Conservation (phyloP, 2,329 filamentous ascomycete genomes). For the Aspergillus brasiliensis region DNA sequence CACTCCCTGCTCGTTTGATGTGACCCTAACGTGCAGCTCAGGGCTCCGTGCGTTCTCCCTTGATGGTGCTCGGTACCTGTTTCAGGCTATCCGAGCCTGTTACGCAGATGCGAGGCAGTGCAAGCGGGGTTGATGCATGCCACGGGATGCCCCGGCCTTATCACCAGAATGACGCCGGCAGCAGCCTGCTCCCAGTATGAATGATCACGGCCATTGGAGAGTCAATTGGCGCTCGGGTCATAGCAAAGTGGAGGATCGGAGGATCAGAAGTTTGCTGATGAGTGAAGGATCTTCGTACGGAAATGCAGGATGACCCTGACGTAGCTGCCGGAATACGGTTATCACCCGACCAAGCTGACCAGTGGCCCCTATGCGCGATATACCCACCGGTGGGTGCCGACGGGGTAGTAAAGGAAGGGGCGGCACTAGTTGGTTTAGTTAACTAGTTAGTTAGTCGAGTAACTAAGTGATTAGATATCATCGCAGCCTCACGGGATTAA, state of each 20-base stretch:
- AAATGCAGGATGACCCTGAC: not conserved
- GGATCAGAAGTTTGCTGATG: not conserved
- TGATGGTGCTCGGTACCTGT: not conserved
- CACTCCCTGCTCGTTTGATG: not conserved
- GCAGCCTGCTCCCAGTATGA: not conserved
- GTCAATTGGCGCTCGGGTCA: not conserved
- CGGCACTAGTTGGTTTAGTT: not conserved
- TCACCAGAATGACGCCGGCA: not conserved
- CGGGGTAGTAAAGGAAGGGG: not conserved
- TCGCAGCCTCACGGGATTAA: not conserved
- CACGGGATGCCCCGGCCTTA: not conserved
- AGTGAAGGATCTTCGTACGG: not conserved
- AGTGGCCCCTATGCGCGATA: not conserved
- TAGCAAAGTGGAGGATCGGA: not conserved
- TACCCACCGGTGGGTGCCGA: not conserved
- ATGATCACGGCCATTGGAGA: not conserved
- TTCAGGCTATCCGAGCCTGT: not conserved
- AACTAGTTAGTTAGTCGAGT: no score
- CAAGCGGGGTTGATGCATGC: not conserved
- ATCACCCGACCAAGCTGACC: slow-evolving; percentile 1
- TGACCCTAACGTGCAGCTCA: not conserved
- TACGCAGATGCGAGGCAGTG: not conserved
- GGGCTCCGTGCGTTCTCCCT: not conserved
- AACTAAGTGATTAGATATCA: not conserved
- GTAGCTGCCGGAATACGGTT: not conserved